Conservation (phyloP, 306 rosid species). For the Chamaecrista fasciculata region DNA sequence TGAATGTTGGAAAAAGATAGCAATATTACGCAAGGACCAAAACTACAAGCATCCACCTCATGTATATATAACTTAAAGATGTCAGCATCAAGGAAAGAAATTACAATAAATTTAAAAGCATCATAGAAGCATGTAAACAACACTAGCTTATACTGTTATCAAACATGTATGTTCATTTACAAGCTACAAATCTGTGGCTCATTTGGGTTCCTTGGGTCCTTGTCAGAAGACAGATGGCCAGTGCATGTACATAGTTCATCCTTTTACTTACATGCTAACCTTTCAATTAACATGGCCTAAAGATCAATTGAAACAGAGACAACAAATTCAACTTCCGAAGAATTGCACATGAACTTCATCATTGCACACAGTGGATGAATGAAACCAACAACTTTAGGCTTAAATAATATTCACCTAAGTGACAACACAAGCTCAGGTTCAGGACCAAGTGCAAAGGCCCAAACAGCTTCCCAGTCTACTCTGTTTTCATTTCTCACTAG, state of each 20-base stretch:
- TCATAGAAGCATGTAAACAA: not conserved
- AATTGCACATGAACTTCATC: not conserved
- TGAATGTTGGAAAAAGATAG: conserved; percentile 4
- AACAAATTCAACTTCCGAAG: conserved; percentile 14
- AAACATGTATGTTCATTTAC: not conserved
- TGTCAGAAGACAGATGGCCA: conserved; percentile 9
- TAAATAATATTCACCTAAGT: conserved; percentile 57
- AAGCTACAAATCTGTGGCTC: not conserved
- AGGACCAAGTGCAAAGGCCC: conserved; percentile 95
- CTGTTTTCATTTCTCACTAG: conserved; percentile 33
- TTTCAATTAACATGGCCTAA: conserved; percentile 6
- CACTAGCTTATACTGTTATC: not conserved
- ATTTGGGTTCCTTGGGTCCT: conserved; percentile 8
- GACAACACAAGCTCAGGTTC: conserved; percentile 92
- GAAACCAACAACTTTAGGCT: conserved; percentile 25
- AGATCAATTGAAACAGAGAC: conserved; percentile 6
- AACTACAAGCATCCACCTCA: conserved; percentile 11
- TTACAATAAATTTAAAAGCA: not conserved
- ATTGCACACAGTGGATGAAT: conserved; percentile 13
- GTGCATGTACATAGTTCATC: too few relatives aligned
- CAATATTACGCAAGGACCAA: not conserved
- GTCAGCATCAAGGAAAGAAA: not conserved
- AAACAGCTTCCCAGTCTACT: conserved; percentile 80
- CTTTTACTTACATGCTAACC: not conserved
- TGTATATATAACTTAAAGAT: not conserved